These are phyloP conservation scores for Capronia epimyces DNA, from an alignment of 2,329 filamentous ascomycete genomes.

Conservation along the genomic window DNA sequence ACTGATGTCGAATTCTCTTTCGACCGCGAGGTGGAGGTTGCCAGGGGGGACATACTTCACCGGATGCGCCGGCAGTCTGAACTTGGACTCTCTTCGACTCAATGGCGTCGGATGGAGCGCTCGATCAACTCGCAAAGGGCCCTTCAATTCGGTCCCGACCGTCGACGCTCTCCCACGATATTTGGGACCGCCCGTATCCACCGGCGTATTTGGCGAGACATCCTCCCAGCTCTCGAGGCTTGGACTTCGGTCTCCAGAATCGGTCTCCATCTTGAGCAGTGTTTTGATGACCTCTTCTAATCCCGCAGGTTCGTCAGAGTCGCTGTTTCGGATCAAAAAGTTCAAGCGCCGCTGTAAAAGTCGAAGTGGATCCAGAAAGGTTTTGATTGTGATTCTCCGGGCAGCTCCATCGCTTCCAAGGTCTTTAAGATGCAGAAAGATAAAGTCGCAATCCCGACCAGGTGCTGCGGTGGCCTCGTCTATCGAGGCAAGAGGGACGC, in stretches of 20 bases:
- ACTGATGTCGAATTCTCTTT: constrained; percentile 81
- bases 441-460: constrained; percentile 85
- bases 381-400: constrained; percentile 78
- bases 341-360: constrained; percentile 80
- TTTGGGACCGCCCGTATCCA: constrained; percentile 52
- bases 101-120: constrained; percentile 45
- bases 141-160: constrained; percentile 44
- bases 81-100: constrained; percentile 52
- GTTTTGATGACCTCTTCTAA: constrained; percentile 65
- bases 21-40: constrained; percentile 68
- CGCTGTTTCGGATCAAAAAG: constrained; percentile 73
- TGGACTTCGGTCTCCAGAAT: constrained; percentile 56
- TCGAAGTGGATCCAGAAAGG: constrained; percentile 80
- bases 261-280: constrained; percentile 68
- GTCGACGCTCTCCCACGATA: constrained; percentile 27
- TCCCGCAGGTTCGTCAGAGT: constrained; percentile 63
- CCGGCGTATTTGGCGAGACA: constrained; percentile 55
- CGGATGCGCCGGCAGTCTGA: constrained; percentile 74
- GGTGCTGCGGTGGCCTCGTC: constrained; percentile 84
- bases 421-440: constrained; percentile 74
- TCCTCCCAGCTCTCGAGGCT: constrained; percentile 92
- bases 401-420: constrained; percentile 58
- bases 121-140: constrained; percentile 58
- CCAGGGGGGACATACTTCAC: constrained; percentile 79
- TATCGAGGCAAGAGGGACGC: constrained; percentile 68